phyloP scores from a whole-genome alignment of 225 moss, liverwort and hornwort species.

The Pseudisothecium myosuroides region DNA sequence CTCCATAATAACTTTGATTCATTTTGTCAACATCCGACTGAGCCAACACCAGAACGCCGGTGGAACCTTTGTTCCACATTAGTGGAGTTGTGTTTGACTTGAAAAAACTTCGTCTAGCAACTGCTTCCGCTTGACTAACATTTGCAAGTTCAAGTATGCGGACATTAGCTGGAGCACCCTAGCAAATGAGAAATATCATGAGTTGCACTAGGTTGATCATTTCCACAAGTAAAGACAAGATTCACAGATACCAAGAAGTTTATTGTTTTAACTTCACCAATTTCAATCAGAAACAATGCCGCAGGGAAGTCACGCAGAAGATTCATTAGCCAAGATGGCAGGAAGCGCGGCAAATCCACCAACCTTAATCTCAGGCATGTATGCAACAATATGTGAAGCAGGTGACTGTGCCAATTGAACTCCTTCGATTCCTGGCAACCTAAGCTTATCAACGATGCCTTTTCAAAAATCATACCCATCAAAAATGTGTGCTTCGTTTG shows the following conservation, averaged over 20 bases:
- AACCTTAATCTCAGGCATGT: conserved; percentile 94
- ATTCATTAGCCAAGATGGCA: neutral
- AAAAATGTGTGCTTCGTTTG: conserved; percentile 91
- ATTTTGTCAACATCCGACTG: conserved; percentile 94
- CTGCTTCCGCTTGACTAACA: conserved; percentile 54
- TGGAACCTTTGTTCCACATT: conserved; percentile 83
- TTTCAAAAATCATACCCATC: conserved; percentile 77
- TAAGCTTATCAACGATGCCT: conserved; percentile 74
- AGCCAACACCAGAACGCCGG: conserved; percentile 77
- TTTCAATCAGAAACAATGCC: neutral
- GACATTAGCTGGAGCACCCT: conserved; percentile 94
- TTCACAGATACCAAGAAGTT: neutral
- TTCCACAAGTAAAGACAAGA: neutral
- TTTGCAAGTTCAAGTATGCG: conserved; percentile 63
- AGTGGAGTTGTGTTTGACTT: conserved; percentile 75
- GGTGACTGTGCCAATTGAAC: conserved; percentile 66
- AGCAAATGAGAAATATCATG: conserved; percentile 1
- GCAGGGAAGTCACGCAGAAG: neutral
- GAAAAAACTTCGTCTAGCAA: conserved; percentile 86
- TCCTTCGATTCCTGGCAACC: conserved; percentile 63
- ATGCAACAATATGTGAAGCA: conserved; percentile 75
- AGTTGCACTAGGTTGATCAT: neutral
- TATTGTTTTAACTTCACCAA: neutral
- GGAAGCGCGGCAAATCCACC: neutral
- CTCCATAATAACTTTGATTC: conserved; percentile 92